Evolutionary conservation across 2,329 filamentous ascomycete species (phyloP), one percentile per base, ranked within the genome.

Genomic region (Diaporthe destruens): DNA sequence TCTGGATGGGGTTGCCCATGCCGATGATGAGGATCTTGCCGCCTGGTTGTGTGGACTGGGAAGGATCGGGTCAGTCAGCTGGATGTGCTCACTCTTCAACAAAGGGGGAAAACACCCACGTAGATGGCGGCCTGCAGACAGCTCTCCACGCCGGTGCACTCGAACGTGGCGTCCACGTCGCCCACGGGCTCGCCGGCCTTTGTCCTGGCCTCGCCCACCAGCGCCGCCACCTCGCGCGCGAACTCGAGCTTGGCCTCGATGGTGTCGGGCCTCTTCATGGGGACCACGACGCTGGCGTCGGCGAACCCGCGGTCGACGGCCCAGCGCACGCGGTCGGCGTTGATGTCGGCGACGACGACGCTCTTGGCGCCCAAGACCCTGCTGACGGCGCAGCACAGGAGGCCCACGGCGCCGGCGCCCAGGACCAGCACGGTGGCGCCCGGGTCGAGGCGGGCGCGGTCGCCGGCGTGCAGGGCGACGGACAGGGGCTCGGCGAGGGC

Each of bases 101-200:
- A 20, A 42, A 7, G 14, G 32, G 6, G 20, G 20, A 7, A 59
- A 3, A 16, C 9, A 81, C 84, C 80, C 75, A 88, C 87, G 77
- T 93, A 95, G 71, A 95, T 94, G 6, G 91, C 88, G 7, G 90
- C 89, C 80, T 95, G 93, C 77, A 94, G 85, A 77, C 93, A 95
- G 0, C 90, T 89, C 79, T 94, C 92, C 29, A 94, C 93, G 11
- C 93, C 93, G 0, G 93, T 95, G 79, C 93, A 95, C 82, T 95
- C 93, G 78, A 93, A 94, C 2, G 92, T 91, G 1, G 89, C 88
- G 66, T 90, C 87, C 0, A 93, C 87, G 78, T 94, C 90, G 0
- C 84, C 89, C 73, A 93, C 86, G 16, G 87, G 85, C 75, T 83
- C 79, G 11, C 83, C 84, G 0, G 78, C 55, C 9, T 25, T 77